A percentile compares a stretch with the other conserved stretches of the same genome.
These are phyloP conservation scores for Rhynchospora pubera DNA, from an alignment of 176 grass and related monocot genomes.

Conservation along the genomic window DNA sequence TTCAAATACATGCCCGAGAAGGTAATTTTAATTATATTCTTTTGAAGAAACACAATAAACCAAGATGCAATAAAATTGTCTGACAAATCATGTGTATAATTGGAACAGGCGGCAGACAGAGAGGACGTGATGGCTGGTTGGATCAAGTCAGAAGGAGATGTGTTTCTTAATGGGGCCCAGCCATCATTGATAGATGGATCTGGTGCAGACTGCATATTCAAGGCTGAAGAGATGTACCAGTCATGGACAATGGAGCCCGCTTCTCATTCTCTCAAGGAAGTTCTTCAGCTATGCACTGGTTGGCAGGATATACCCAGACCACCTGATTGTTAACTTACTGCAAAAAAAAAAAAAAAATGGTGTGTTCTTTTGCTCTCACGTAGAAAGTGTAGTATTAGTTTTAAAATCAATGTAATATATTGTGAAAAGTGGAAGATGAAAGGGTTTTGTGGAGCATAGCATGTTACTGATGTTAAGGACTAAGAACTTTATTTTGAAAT, in stretches of 20 bases:
- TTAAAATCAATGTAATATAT: not conserved
- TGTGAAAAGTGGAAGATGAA: not conserved
- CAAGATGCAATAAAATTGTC: slow-evolving; percentile 5
- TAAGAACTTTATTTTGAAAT: not conserved
- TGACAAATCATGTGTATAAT: not conserved
- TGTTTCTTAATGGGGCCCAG: slow-evolving; percentile 64
- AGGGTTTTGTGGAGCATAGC: not conserved
- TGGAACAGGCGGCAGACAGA: slow-evolving; percentile 46
- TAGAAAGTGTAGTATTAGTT: not conserved
- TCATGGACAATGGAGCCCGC: slow-evolving; percentile 59
- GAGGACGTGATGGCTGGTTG: slow-evolving; percentile 43
- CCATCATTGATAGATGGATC: slow-evolving; percentile 37
- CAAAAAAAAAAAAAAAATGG: not conserved
- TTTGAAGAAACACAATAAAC: not conserved
- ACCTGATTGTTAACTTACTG: slow-evolving; percentile 21
- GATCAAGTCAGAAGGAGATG: slow-evolving; percentile 71
- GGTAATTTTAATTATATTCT: slow-evolving; percentile 22
- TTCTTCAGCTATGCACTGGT: slow-evolving; percentile 57
- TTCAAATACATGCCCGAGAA: slow-evolving; percentile 98
- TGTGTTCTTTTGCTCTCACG: not conserved
- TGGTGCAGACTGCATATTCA: slow-evolving; percentile 41
- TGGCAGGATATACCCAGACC: slow-evolving; percentile 70
- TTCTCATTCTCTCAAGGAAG: slow-evolving; percentile 52
- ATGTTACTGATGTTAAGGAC: not conserved
- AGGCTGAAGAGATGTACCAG: slow-evolving; percentile 44